A percentile compares a stretch with the other conserved stretches of the same genome.
Conservation (phyloP, 257 asterid species). For the Ajuga chamaepitys region DNA sequence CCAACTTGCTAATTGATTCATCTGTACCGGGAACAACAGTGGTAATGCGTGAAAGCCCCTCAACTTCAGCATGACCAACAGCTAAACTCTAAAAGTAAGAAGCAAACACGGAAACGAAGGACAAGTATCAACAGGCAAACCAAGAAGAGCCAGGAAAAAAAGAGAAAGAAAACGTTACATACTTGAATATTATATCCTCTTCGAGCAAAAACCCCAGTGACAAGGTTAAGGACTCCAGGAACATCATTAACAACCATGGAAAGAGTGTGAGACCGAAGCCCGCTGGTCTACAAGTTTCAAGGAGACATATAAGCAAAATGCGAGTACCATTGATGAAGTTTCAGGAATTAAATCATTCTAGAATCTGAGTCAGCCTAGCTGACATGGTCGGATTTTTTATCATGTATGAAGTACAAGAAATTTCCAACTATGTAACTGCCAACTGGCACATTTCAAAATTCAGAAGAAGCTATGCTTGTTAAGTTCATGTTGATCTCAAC, state of each 20-base stretch:
- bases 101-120: slow-evolving; percentile 4
- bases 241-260: slow-evolving; percentile 87
- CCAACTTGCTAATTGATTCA: slow-evolving; percentile 76
- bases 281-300: slow-evolving; percentile 60
- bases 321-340: neutral
- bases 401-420: neutral
- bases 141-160: neutral
- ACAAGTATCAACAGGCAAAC: neutral
- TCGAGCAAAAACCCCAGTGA: slow-evolving; percentile 91
- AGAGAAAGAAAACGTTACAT: slow-evolving; percentile 4
- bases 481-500: neutral
- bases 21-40: slow-evolving; percentile 98
- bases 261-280: slow-evolving; percentile 90
- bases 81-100: slow-evolving; percentile 74
- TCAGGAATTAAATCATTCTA: neutral
- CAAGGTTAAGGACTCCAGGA: slow-evolving; percentile 96
- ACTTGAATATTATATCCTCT: slow-evolving; percentile 98
- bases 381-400: slow-evolving; percentile 8
- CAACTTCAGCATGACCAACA: slow-evolving; percentile 94
- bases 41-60: slow-evolving; percentile 92
- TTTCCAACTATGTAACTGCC: neutral
- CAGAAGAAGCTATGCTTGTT: neutral
- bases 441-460: slow-evolving; percentile 2
- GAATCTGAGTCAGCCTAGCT: too few species aligned
- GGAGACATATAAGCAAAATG: slow-evolving; percentile 14